Percentiles rank a stretch among this genome's conserved stretches.
Evolutionary conservation across 2,329 filamentous ascomycete species (phyloP).

Genomic region (Ceratocystis ficicola): DNA sequence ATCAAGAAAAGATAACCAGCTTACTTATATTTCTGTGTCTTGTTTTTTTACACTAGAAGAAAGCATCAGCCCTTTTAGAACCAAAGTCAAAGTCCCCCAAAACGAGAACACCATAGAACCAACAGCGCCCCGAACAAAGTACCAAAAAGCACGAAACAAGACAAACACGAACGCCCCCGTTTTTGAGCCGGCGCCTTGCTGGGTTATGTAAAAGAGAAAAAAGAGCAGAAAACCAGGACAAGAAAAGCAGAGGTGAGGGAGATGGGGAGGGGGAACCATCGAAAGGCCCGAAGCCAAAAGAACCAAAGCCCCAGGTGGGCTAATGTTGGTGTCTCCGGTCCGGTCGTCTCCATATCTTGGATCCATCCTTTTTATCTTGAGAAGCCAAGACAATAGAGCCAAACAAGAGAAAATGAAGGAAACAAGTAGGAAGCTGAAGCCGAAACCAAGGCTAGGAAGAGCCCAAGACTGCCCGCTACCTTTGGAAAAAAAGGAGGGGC

Average conservation of each 20-base stretch:
- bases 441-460: not conserved
- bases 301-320: not conserved
- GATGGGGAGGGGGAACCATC: not conserved
- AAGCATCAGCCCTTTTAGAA: not conserved
- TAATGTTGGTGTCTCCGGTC: slow-evolving; percentile 2
- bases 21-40: no score
- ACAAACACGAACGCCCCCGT: slow-evolving; percentile 1
- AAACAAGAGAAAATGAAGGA: not conserved
- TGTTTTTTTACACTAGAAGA: no score
- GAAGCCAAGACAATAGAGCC: not conserved
- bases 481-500: not conserved
- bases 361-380: not conserved
- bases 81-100: not conserved
- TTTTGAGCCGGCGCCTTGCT: slow-evolving; percentile 9
- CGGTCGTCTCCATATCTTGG: slow-evolving; percentile 7
- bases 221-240: not conserved
- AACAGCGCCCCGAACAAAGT: not conserved
- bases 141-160: not conserved
- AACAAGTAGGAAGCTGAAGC: not conserved
- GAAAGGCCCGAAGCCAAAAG: slow-evolving; percentile 11
- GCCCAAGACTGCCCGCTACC: not conserved
- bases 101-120: not conserved
- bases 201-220: not conserved
- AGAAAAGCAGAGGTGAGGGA: not conserved
- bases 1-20: no score